phyloP scores from a whole-genome alignment of 768 basidiomycete genomes.

The Glaciozyma antarctica region DNA sequence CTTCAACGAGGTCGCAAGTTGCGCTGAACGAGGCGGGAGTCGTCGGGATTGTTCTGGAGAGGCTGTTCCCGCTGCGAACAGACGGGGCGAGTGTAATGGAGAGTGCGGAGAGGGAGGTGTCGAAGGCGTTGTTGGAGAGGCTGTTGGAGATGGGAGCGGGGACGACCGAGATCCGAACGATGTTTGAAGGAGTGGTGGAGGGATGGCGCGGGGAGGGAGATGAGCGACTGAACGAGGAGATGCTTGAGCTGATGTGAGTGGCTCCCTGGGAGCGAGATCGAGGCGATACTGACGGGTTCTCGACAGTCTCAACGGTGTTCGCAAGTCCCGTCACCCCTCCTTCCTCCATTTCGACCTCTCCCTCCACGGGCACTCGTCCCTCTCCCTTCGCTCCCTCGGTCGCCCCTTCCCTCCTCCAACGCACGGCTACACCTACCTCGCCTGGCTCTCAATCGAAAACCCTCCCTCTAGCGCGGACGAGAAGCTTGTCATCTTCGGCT shows the following conservation, averaged over 20 bases:
- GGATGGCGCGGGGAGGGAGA: neutral
- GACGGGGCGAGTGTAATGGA: neutral
- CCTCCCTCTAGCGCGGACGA: neutral
- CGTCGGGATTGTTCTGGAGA: neutral
- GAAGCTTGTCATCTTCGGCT: slow-evolving; percentile 7
- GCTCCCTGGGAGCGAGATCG: neutral
- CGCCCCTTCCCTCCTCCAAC: slow-evolving; percentile 2
- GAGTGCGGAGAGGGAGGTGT: neutral
- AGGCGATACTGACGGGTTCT: no score
- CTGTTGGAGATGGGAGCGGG: neutral
- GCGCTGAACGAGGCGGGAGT: slow-evolving; percentile 1
- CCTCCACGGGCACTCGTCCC: neutral
- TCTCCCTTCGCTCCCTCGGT: slow-evolving; percentile 4
- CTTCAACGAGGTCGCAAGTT: neutral
- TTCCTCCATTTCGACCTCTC: slow-evolving; percentile 9
- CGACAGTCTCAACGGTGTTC: neutral
- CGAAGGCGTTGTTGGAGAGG: neutral
- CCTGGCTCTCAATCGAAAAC: slow-evolving; percentile 3
- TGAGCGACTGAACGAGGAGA: neutral
- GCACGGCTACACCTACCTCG: slow-evolving; percentile 14
- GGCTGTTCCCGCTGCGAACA: neutral
- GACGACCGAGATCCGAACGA: neutral
- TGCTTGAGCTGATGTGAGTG: neutral
- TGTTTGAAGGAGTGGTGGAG: neutral
- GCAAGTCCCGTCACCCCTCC: neutral